These are phyloP conservation scores for Phytophthora agathidicida DNA, from an alignment of 352 stramenopile species.

Conservation along the genomic window DNA sequence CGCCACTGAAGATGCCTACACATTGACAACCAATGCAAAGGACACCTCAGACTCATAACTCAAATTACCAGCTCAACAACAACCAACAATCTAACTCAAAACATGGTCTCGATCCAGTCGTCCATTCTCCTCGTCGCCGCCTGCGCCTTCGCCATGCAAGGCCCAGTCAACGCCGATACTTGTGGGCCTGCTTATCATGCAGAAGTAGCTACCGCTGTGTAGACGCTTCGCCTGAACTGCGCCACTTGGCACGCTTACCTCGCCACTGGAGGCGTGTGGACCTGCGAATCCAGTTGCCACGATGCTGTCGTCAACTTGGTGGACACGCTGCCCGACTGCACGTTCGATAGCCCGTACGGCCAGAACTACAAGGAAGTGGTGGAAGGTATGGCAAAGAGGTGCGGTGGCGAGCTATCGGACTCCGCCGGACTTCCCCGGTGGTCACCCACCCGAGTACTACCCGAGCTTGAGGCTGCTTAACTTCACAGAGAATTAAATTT, in stretches of 20 bases:
- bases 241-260: conserved; percentile 17
- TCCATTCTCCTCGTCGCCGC: background rate
- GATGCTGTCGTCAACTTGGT: conserved; percentile 12
- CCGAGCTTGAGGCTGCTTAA: too few species aligned
- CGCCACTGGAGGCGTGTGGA: conserved; percentile 19
- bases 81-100: conserved; percentile 4
- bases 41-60: conserved; percentile 5
- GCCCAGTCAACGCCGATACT: background rate
- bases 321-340: conserved; percentile 9
- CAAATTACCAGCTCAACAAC: conserved; percentile 1
- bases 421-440: too few species aligned
- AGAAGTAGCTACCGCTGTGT: background rate
- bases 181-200: conserved; percentile 3
- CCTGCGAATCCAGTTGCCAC: conserved; percentile 14
- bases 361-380: conserved; percentile 21
- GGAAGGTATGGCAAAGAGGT: background rate
- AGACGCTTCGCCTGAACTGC: conserved; percentile 11
- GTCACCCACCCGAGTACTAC: too few species aligned
- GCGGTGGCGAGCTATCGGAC: too few species aligned
- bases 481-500: too few species aligned
- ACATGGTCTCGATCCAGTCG: conserved; percentile 4
- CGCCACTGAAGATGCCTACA: too few species aligned
- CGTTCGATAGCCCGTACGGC: conserved; percentile 14
- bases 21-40: too few species aligned
- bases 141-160: background rate